Percentiles rank a stretch among this genome's conserved stretches.
These are phyloP conservation scores for Ascochyta viciae-villosae DNA, from an alignment of 2,329 filamentous ascomycete species.

Conservation along the genomic window DNA sequence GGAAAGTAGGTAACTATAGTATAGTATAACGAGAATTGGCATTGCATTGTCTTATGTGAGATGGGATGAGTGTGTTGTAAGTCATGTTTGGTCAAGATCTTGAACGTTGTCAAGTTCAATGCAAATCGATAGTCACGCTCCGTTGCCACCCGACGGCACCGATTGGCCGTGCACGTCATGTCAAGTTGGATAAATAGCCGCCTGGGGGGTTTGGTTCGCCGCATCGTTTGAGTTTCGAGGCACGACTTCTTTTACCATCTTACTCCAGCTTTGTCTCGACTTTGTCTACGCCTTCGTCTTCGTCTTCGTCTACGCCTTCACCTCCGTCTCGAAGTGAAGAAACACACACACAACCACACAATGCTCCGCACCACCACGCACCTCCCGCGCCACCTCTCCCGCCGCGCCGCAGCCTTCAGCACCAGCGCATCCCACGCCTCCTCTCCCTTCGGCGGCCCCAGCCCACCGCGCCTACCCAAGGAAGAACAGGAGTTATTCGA, in stretches of 20 bases:
- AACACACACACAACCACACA: slow-evolving; percentile 3
- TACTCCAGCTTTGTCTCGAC: not conserved
- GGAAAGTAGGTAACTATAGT: no score
- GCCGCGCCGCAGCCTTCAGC: slow-evolving; percentile 24
- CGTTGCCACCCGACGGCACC: slow-evolving; percentile 30
- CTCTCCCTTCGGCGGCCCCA: slow-evolving; percentile 58
- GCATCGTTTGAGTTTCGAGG: not conserved
- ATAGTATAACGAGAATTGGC: no score
- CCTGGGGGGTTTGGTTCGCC: not conserved
- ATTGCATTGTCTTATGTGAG: no score
- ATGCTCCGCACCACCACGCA: slow-evolving; percentile 27
- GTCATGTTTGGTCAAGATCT: not conserved
- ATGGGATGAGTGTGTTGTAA: no score
- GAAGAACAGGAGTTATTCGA: slow-evolving; percentile 92
- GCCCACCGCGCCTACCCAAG: slow-evolving; percentile 85
- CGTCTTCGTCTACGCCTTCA: no score
- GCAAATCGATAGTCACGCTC: not conserved
- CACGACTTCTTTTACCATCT: slow-evolving; percentile 3
- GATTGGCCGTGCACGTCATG: slow-evolving; percentile 24
- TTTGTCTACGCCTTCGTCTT: not conserved
- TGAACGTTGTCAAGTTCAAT: not conserved
- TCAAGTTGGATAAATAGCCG: slow-evolving; percentile 1
- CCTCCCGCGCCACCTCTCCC: slow-evolving; percentile 39
- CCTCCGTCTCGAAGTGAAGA: not conserved
- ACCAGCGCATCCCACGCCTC: slow-evolving; percentile 13